Conservation (phyloP, 345 rosid species). For the Conringia planisiliqua region DNA sequence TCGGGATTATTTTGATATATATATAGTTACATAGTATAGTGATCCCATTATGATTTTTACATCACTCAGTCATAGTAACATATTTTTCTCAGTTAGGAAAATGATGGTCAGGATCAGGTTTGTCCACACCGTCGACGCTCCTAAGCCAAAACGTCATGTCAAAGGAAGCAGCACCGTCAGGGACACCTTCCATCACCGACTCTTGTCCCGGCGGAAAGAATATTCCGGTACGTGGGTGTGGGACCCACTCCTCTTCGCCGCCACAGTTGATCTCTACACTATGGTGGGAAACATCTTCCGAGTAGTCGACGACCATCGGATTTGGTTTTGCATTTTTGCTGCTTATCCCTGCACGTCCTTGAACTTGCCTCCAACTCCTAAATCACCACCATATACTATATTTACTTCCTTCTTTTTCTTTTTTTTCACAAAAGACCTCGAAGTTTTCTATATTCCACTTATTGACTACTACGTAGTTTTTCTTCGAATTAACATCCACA, state of each 20-base stretch:
- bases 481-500: background rate
- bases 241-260: conserved; percentile 45
- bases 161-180: conserved; percentile 49
- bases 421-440: background rate
- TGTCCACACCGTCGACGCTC: conserved; percentile 51
- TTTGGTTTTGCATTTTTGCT: conserved; percentile 24
- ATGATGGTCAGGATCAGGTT: conserved; percentile 30
- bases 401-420: background rate
- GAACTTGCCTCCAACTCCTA: conserved; percentile 30
- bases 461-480: background rate
- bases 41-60: background rate
- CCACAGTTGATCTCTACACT: background rate
- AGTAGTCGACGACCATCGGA: conserved; percentile 1
- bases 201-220: conserved; percentile 62
- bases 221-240: conserved; percentile 68
- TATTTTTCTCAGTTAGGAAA: background rate
- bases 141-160: conserved; percentile 49
- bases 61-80: background rate
- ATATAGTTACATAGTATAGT: background rate
- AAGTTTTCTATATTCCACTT: background rate
- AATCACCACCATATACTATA: background rate
- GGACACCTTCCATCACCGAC: conserved; percentile 57
- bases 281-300: conserved; percentile 7
- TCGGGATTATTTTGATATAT: background rate
- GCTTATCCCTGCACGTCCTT: conserved; percentile 20